Conservation (phyloP, 2,329 filamentous ascomycete species). For the Exophiala oligosperma region DNA sequence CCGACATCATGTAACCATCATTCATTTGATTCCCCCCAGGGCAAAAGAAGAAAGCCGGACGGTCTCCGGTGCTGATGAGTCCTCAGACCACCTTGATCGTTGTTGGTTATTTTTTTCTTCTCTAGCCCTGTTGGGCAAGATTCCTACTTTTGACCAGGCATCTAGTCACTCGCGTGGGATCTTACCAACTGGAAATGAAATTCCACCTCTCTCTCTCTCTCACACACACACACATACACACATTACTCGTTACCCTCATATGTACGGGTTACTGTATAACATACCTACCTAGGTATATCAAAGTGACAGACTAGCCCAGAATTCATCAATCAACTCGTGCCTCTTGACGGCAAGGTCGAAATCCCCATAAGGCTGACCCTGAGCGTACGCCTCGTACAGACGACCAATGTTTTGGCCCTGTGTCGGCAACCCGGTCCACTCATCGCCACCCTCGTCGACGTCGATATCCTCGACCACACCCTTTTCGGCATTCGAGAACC, state of each 20-base stretch:
- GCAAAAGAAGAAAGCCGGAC: neutral
- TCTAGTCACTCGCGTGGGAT: too few species aligned
- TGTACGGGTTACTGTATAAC: neutral
- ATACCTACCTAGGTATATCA: neutral
- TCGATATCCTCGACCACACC: slow-evolving; percentile 46
- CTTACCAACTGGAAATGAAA: too few species aligned
- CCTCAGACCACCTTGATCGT: neutral
- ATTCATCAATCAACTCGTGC: slow-evolving; percentile 49
- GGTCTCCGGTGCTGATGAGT: neutral
- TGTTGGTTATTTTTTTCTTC: neutral
- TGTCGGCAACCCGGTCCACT: slow-evolving; percentile 48
- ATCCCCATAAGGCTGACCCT: slow-evolving; percentile 41
- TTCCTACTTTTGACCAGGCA: too few species aligned
- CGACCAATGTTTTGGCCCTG: slow-evolving; percentile 52
- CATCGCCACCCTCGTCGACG: slow-evolving; percentile 44
- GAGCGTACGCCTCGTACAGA: slow-evolving; percentile 59
- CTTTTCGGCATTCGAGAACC: slow-evolving; percentile 53
- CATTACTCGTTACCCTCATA: too few species aligned
- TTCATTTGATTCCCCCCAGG: neutral
- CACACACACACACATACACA: neutral
- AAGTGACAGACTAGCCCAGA: slow-evolving; percentile 22
- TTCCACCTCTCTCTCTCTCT: neutral
- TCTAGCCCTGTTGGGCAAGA: neutral
- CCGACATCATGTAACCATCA: neutral
- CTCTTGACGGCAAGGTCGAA: slow-evolving; percentile 48